A percentile compares a stretch with the other conserved stretches of the same genome.
phyloP scores from a whole-genome alignment of 805 yeast genomes.

The Saturnispora silvae region DNA sequence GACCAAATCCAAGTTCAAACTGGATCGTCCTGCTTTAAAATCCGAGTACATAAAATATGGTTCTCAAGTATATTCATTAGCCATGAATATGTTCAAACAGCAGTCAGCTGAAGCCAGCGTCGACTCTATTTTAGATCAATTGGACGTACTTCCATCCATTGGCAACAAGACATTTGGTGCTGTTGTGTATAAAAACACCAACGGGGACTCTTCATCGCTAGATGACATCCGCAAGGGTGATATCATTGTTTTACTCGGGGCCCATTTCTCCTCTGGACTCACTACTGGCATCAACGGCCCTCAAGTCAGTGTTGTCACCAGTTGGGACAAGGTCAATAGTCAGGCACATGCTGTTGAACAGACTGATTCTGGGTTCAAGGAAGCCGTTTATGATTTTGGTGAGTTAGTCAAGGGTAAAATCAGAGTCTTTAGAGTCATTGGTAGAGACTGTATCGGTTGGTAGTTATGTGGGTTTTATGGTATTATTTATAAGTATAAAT shows the following conservation, averaged over 20 bases:
- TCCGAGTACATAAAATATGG: constrained; percentile 44
- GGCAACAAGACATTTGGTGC: constrained; percentile 67
- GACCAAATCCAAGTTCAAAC: constrained; percentile 33
- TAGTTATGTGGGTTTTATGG: constrained; percentile 14
- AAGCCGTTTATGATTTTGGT: constrained; percentile 52
- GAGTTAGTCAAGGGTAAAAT: constrained; percentile 74
- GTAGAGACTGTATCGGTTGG: constrained; percentile 70
- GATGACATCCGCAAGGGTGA: constrained; percentile 79
- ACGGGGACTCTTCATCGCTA: constrained; percentile 36
- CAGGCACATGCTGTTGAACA: constrained; percentile 61
- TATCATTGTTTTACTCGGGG: constrained; percentile 63
- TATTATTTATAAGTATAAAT: not conserved
- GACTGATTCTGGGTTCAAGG: constrained; percentile 39
- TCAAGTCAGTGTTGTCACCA: constrained; percentile 52
- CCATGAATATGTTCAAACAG: constrained; percentile 26
- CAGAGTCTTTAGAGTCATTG: constrained; percentile 70
- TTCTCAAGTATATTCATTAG: constrained; percentile 34
- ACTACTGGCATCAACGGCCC: constrained; percentile 48
- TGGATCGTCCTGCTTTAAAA: constrained; percentile 33
- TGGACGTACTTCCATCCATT: constrained; percentile 34
- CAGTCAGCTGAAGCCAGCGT: constrained; percentile 24
- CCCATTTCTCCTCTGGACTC: constrained; percentile 52
- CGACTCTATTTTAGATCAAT: constrained; percentile 26
- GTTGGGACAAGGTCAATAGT: constrained; percentile 63
- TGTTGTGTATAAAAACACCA: constrained; percentile 49